These are phyloP conservation scores for Protomyces pachydermus DNA, from an alignment of 1,139 yeast species.

Conservation along the genomic window DNA sequence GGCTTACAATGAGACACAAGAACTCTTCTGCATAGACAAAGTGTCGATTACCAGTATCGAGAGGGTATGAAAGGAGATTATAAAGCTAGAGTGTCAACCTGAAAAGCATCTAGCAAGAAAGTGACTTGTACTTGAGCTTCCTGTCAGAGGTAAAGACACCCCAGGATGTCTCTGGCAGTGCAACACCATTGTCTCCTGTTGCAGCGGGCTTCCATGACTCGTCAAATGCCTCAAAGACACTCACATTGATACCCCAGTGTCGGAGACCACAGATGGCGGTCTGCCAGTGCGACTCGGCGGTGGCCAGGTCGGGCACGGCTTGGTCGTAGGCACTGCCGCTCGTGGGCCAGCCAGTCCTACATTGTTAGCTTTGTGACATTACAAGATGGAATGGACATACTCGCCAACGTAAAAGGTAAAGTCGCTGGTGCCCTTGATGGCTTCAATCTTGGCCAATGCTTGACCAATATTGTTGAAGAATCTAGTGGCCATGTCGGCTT, in stretches of 20 bases:
- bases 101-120: slow-evolving; percentile 16
- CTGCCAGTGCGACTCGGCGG: slow-evolving; percentile 78
- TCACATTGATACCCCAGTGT: slow-evolving; percentile 90
- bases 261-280: slow-evolving; percentile 86
- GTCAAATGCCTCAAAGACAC: slow-evolving; percentile 89
- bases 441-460: slow-evolving; percentile 80
- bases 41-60: background rate
- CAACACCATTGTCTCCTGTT: slow-evolving; percentile 2
- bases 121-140: slow-evolving; percentile 28
- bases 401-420: slow-evolving; percentile 83
- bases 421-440: slow-evolving; percentile 74
- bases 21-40: no score
- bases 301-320: slow-evolving; percentile 55
- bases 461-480: slow-evolving; percentile 96
- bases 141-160: slow-evolving; percentile 30
- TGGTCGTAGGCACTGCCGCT: slow-evolving; percentile 64
- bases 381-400: slow-evolving; percentile 31
- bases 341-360: slow-evolving; percentile 89
- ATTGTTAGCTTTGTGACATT: background rate
- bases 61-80: background rate
- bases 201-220: slow-evolving; percentile 82
- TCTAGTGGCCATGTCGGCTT: slow-evolving; percentile 73
- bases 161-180: slow-evolving; percentile 31
- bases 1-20: no score
- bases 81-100: background rate